phyloP scores from a whole-genome alignment of 306 rosid genomes.

The Castanospermum australe region DNA sequence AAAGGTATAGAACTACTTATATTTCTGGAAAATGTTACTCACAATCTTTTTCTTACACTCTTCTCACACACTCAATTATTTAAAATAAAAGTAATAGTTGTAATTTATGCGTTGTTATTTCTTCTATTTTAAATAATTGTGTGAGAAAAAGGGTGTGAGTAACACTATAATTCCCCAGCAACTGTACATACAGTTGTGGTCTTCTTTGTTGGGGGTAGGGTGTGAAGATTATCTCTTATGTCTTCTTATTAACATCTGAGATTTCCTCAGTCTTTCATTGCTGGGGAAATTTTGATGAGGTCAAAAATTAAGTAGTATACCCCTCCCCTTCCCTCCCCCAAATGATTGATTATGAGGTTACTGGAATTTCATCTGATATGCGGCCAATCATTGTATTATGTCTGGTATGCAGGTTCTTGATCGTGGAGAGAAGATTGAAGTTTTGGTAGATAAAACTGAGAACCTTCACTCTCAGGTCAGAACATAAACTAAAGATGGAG shows the following conservation, averaged over 20 bases:
- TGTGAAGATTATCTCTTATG: not conserved
- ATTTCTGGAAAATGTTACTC: not conserved
- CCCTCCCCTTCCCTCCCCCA: not conserved
- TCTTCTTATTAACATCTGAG: not conserved
- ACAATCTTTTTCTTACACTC: not conserved
- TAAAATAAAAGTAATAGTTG: not conserved
- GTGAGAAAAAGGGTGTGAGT: not conserved
- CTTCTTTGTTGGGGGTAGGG: not conserved
- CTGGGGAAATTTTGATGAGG: not conserved
- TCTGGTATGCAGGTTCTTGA: constrained; percentile 54
- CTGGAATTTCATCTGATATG: not conserved
- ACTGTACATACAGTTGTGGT: not conserved
- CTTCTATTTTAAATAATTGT: not conserved
- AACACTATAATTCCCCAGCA: not conserved
- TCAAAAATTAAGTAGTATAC: not conserved
- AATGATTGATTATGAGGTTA: not conserved
- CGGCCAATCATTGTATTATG: not conserved
- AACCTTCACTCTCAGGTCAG: constrained; percentile 69
- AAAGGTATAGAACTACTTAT: constrained; percentile 40
- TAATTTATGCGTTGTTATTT: not conserved
- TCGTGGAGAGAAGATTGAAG: constrained; percentile 64
- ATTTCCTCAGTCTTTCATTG: not conserved
- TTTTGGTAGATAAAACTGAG: constrained; percentile 70
- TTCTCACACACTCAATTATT: not conserved
- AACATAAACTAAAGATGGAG: too few species aligned